These are phyloP conservation scores for Melastoma malabathricum DNA, from an alignment of 345 rosid species.

Conservation along the genomic window DNA sequence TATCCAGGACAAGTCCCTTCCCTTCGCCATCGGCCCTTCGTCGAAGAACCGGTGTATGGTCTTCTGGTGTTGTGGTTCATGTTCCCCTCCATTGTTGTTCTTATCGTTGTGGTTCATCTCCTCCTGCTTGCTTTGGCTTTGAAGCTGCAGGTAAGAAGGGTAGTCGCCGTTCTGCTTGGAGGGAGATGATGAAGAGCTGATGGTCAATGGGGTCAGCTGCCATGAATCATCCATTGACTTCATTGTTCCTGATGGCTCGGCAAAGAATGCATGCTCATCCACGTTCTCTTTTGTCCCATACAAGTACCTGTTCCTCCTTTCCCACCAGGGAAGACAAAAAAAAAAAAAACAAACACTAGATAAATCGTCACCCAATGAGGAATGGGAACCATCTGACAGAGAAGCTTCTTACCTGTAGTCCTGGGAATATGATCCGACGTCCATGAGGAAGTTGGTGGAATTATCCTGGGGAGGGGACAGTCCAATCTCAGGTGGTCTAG, in stretches of 20 bases:
- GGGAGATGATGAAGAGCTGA: conserved; percentile 21
- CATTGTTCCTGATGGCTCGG: conserved; percentile 8
- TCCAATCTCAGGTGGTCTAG: conserved; percentile 21
- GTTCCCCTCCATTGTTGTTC: too few relatives aligned
- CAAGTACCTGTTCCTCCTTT: conserved; percentile 33
- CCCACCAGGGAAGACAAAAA: conserved; percentile 1
- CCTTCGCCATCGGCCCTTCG: too few relatives aligned
- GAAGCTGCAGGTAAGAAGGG: conserved; percentile 49
- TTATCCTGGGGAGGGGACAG: conserved; percentile 21
- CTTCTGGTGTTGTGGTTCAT: too few relatives aligned
- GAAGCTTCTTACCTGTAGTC: conserved; percentile 37
- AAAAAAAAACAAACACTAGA: too few relatives aligned
- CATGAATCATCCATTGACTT: conserved; percentile 53
- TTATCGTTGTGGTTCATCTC: too few relatives aligned
- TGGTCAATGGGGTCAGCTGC: conserved; percentile 51
- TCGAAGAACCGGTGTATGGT: too few relatives aligned
- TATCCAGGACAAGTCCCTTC: too few relatives aligned
- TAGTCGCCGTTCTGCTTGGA: conserved; percentile 12
- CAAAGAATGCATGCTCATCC: conserved; percentile 11
- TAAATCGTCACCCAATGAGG: too few relatives aligned
- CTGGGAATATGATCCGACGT: conserved; percentile 26
- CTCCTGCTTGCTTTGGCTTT: conserved; percentile 10
- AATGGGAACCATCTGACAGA: too few relatives aligned
- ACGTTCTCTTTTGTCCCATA: conserved; percentile 10
- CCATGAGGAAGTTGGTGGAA: conserved; percentile 27